Conservation (phyloP, 768 basidiomycete species). For the Leccinellum rugosiceps region DNA sequence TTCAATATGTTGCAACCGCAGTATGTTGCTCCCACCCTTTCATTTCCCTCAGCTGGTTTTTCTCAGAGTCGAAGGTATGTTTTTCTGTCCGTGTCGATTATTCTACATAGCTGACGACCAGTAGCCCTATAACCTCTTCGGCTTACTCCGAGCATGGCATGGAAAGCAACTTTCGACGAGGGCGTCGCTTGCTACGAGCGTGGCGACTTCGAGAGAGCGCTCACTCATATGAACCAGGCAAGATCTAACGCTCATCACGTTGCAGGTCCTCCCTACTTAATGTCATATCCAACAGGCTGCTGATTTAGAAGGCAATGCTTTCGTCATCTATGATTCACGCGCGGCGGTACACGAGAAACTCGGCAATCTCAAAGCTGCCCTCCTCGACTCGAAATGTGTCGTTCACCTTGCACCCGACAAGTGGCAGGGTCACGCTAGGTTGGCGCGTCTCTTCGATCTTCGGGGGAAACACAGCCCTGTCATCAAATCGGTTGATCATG, state of each 20-base stretch:
- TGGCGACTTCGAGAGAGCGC: slow-evolving; percentile 43
- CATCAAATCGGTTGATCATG: slow-evolving; percentile 56
- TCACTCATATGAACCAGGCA: slow-evolving; percentile 49
- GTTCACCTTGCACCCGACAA: slow-evolving; percentile 64
- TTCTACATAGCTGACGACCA: not conserved
- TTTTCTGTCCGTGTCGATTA: not conserved
- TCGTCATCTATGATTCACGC: slow-evolving; percentile 67
- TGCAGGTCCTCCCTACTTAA: not conserved
- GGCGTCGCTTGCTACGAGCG: slow-evolving; percentile 43
- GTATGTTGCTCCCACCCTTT: not conserved
- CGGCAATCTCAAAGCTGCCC: slow-evolving; percentile 57
- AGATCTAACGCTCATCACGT: not conserved
- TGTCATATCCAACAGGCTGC: slow-evolving; percentile 43
- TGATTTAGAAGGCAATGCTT: slow-evolving; percentile 39
- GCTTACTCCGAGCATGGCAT: slow-evolving; percentile 34
- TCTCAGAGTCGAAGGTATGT: not conserved
- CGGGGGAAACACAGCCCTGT: slow-evolving; percentile 50
- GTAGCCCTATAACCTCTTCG: not conserved
- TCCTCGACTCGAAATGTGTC: slow-evolving; percentile 66
- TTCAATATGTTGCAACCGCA: not conserved
- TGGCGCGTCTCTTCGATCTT: slow-evolving; percentile 62
- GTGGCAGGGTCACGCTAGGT: slow-evolving; percentile 77
- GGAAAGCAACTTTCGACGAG: slow-evolving; percentile 42
- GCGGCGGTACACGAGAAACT: slow-evolving; percentile 69
- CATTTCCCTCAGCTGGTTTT: not conserved